phyloP scores from a whole-genome alignment of 768 basidiomycete genomes.

The Hysterangium stoloniferum region DNA sequence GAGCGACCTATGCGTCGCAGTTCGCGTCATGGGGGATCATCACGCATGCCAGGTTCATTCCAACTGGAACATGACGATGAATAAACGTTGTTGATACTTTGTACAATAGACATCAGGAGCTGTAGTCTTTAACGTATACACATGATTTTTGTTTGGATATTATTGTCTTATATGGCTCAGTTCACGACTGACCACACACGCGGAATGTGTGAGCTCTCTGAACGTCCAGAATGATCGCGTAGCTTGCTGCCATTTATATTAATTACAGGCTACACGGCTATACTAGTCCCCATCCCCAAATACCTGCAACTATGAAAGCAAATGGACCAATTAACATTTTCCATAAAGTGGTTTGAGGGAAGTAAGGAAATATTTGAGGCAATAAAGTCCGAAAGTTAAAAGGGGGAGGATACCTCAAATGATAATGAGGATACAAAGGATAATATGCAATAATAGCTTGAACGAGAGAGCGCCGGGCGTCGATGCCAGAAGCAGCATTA shows the following conservation, averaged over 20 bases:
- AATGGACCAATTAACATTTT: constrained; percentile 1
- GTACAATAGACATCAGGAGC: too few relatives aligned
- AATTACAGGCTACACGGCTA: too few relatives aligned
- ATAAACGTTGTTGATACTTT: not conserved
- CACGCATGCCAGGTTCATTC: constrained; percentile 6
- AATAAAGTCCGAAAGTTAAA: not conserved
- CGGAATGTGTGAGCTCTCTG: too few relatives aligned
- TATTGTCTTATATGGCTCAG: too few relatives aligned
- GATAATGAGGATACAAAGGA: not conserved
- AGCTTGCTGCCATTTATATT: too few relatives aligned
- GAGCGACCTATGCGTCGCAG: constrained; percentile 15
- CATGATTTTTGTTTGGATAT: too few relatives aligned
- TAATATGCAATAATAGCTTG: constrained; percentile 2
- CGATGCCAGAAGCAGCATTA: not conserved
- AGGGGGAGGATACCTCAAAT: constrained; percentile 4
- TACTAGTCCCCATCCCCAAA: constrained; percentile 5
- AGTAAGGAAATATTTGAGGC: not conserved
- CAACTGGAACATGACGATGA: constrained; percentile 1
- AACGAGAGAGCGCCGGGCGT: not conserved
- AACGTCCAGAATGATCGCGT: too few relatives aligned
- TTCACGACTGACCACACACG: too few relatives aligned
- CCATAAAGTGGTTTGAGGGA: not conserved
- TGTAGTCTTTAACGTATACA: too few relatives aligned
- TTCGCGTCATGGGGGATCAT: not conserved
- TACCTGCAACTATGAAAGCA: constrained; percentile 1